Conservation (phyloP, 306 rosid species). For the Begonia fuchsioides region DNA sequence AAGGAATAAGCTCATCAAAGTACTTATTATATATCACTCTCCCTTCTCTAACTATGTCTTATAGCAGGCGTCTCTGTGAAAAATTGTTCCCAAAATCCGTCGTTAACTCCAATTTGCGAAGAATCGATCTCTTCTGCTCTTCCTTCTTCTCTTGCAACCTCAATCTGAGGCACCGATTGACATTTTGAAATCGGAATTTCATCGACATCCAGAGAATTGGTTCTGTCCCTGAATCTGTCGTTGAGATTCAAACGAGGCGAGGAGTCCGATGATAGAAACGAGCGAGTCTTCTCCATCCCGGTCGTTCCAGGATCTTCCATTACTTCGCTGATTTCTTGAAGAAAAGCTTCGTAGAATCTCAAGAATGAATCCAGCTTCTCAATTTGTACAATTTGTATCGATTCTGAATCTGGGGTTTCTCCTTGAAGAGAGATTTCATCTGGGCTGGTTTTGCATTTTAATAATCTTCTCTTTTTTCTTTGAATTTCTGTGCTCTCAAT, state of each 20-base stretch:
- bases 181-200: neutral
- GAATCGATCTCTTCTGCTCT: neutral
- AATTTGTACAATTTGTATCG: slow-evolving; percentile 1
- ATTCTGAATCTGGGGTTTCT: neutral
- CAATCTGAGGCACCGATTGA: neutral
- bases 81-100: slow-evolving; percentile 15
- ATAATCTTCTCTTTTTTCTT: slow-evolving; percentile 3
- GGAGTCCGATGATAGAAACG: no score
- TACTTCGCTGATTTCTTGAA: neutral
- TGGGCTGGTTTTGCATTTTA: neutral
- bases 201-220: no score
- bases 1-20: no score
- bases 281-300: neutral
- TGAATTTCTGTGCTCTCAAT: neutral
- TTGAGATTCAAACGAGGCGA: no score
- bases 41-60: no score
- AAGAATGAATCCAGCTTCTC: slow-evolving; percentile 11
- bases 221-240: no score
- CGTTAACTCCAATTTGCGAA: slow-evolving; percentile 1
- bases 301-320: neutral
- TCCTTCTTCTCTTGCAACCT: neutral
- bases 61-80: slow-evolving; percentile 6
- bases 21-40: no score
- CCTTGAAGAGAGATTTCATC: neutral
- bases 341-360: slow-evolving; percentile 9